These are phyloP conservation scores for Exophiala calicioides DNA, from an alignment of 2,329 filamentous ascomycete species.

Conservation along the genomic window DNA sequence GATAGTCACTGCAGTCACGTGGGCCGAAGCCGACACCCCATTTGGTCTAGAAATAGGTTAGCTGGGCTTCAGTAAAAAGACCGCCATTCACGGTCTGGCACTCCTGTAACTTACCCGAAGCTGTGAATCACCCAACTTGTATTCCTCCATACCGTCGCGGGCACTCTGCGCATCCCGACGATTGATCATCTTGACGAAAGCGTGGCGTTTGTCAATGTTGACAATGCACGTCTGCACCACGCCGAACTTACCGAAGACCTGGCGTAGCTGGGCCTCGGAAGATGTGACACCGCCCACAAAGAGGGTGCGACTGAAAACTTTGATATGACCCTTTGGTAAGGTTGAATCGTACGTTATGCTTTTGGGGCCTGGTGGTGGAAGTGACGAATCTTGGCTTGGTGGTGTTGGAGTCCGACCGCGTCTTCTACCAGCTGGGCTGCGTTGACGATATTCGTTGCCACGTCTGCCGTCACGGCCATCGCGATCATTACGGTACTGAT, in stretches of 20 bases:
- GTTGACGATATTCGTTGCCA: conserved; percentile 74
- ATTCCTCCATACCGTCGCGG: conserved; percentile 83
- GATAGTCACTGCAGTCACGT: conserved; percentile 94
- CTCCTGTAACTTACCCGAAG: conserved; percentile 70
- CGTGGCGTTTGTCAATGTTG: conserved; percentile 96
- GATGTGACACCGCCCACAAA: conserved; percentile 95
- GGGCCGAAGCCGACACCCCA: conserved; percentile 98
- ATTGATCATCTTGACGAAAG: conserved; percentile 97
- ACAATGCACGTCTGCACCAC: conserved; percentile 96
- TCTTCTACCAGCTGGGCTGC: conserved; percentile 70
- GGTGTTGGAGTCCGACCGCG: conserved; percentile 66
- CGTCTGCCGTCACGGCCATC: conserved; percentile 57
- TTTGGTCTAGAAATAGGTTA: conserved; percentile 66
- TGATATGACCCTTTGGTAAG: conserved; percentile 76
- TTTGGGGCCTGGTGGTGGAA: conserved; percentile 61
- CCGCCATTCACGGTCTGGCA: conserved; percentile 58
- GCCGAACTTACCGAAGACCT: conserved; percentile 78
- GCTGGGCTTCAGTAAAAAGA: conserved; percentile 13
- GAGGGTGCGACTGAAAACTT: conserved; percentile 89
- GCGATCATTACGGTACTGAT: conserved; percentile 58
- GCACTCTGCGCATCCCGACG: conserved; percentile 80
- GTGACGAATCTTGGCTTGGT: conserved; percentile 43
- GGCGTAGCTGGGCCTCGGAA: conserved; percentile 77
- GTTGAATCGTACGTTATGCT: conserved; percentile 77
- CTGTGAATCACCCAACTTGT: conserved; percentile 69